Conservation (phyloP, 345 rosid genomes). For the Cardamine occulta region DNA sequence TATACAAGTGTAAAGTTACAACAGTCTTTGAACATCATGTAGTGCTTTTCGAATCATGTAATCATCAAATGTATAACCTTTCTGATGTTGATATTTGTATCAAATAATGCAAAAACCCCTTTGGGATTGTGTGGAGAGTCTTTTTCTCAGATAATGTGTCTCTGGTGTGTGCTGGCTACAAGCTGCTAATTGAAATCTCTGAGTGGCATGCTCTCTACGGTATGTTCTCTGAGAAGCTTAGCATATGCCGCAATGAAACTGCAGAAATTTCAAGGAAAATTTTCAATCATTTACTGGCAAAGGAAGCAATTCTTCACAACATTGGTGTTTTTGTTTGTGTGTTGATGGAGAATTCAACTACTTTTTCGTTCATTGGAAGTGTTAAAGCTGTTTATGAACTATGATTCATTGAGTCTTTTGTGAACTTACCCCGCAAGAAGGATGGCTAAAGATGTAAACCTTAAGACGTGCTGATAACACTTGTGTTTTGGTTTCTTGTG, state of each 20-base stretch:
- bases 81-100: slow-evolving; percentile 29
- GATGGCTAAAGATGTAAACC: slow-evolving; percentile 50
- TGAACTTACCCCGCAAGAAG: slow-evolving; percentile 66
- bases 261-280: slow-evolving; percentile 36
- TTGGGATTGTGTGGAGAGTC: slow-evolving; percentile 20
- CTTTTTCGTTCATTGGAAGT: background rate
- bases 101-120: slow-evolving; percentile 18
- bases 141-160: slow-evolving; percentile 25
- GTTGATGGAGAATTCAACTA: background rate
- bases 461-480: slow-evolving; percentile 64
- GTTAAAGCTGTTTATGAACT: background rate
- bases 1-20: slow-evolving; percentile 43
- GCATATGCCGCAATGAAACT: slow-evolving; percentile 58
- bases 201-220: slow-evolving; percentile 29
- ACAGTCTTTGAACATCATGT: slow-evolving; percentile 29
- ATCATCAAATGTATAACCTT: slow-evolving; percentile 30
- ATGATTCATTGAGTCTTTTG: slow-evolving; percentile 15
- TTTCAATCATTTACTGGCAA: background rate
- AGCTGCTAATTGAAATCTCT: slow-evolving; percentile 38
- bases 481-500: slow-evolving; percentile 65
- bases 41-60: slow-evolving; percentile 19
- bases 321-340: background rate
- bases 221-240: slow-evolving; percentile 49
- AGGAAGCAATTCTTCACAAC: background rate
- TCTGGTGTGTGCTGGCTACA: slow-evolving; percentile 29